These are phyloP conservation scores for Puccinia polysora DNA, from an alignment of 1,284 basidiomycete species.

Conservation along the genomic window DNA sequence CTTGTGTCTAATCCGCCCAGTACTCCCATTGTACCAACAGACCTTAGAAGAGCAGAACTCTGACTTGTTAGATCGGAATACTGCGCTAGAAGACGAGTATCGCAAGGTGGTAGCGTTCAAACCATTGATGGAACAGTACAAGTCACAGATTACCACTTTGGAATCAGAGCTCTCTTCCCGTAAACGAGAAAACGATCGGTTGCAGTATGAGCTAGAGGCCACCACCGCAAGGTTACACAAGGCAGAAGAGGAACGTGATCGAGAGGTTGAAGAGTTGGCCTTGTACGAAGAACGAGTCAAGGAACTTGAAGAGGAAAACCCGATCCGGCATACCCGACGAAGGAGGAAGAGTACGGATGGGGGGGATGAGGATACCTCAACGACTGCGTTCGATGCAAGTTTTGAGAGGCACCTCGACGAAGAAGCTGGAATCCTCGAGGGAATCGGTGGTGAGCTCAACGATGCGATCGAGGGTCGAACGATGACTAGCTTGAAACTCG, in stretches of 20 bases:
- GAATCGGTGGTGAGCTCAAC: constrained; percentile 32
- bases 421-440: constrained; percentile 36
- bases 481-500: constrained; percentile 39
- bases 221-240: constrained; percentile 64
- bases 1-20: no score
- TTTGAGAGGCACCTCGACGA: constrained; percentile 35
- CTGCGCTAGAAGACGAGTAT: constrained; percentile 81
- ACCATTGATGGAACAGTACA: constrained; percentile 87
- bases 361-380: constrained; percentile 13
- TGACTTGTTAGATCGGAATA: constrained; percentile 82
- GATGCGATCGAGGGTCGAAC: constrained; percentile 41
- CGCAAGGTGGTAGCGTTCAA: constrained; percentile 79
- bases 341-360: constrained; percentile 19
- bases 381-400: constrained; percentile 15
- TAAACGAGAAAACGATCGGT: constrained; percentile 66
- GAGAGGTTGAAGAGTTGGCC: constrained; percentile 49
- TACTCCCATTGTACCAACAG: constrained; percentile 58
- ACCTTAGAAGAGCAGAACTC: constrained; percentile 87
- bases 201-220: constrained; percentile 73
- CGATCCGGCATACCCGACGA: constrained; percentile 22
- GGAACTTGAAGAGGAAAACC: constrained; percentile 38
- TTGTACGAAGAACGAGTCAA: constrained; percentile 37
- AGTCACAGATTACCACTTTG: constrained; percentile 74
- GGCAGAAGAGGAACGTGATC: constrained; percentile 39
- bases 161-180: constrained; percentile 66